A percentile compares a stretch with the other conserved stretches of the same genome.
Evolutionary conservation across 164 flowering plant species (phyloP).

Genomic region (Vitis rupestris): DNA sequence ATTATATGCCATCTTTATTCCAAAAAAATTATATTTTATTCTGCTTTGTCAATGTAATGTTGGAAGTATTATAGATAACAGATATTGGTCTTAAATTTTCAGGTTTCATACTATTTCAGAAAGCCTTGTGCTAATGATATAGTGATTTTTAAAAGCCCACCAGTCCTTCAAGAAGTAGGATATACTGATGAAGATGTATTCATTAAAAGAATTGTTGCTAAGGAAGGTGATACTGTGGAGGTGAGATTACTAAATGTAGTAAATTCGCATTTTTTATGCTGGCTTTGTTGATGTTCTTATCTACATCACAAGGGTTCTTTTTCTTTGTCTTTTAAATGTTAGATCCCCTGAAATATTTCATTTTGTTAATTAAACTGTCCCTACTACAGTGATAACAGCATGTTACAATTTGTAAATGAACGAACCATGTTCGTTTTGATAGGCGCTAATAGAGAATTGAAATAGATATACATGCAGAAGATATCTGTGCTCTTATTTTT

Average conservation of each 20-base stretch:
- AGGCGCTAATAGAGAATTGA: not conserved
- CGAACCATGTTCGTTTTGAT: not conserved
- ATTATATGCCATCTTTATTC: too few relatives aligned
- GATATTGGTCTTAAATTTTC: conserved; percentile 24
- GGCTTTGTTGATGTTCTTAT: not conserved
- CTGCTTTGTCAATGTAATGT: not conserved
- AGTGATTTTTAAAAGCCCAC: conserved; percentile 94
- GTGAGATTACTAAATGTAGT: conserved; percentile 31
- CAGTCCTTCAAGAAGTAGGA: conserved; percentile 93
- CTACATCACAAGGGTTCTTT: not conserved
- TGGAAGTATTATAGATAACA: conserved; percentile 2
- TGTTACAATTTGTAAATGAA: not conserved
- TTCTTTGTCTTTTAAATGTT: not conserved
- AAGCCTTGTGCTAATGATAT: conserved; percentile 94
- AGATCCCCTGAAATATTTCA: not conserved
- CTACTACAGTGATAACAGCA: not conserved
- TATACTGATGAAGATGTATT: conserved; percentile 94
- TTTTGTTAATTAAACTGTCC: not conserved
- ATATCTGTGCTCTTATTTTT: not conserved
- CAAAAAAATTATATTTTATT: too few relatives aligned
- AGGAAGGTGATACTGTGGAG: conserved; percentile 92
- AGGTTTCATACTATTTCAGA: conserved; percentile 93
- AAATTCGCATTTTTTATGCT: not conserved
- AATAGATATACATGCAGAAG: not conserved
- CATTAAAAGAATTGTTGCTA: conserved; percentile 88